A percentile compares a stretch with the other conserved stretches of the same genome.
These are phyloP conservation scores for Irpex rosettiformis DNA, from an alignment of 1,284 basidiomycete species.

Conservation along the genomic window DNA sequence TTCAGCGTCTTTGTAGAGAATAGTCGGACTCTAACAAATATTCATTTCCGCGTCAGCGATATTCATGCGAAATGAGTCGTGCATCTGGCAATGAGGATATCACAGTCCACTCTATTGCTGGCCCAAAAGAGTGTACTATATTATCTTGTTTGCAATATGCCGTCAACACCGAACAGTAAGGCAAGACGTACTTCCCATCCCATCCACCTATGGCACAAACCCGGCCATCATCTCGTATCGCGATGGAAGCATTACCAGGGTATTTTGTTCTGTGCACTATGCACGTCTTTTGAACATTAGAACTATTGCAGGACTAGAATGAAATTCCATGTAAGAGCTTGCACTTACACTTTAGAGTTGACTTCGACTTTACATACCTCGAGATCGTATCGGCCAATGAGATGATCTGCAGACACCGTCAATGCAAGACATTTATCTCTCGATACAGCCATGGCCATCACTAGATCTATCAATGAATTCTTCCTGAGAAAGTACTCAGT, in stretches of 20 bases:
- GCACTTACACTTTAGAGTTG: constrained; percentile 1
- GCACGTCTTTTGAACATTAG: constrained; percentile 19
- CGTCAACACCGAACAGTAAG: not conserved
- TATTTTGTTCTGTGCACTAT: constrained; percentile 62
- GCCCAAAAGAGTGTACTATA: not conserved
- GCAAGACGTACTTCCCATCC: constrained; percentile 73
- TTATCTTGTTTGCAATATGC: not conserved
- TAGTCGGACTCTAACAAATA: constrained; percentile 60
- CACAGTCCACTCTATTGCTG: not conserved
- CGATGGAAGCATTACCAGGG: constrained; percentile 71
- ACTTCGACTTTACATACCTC: constrained; percentile 33
- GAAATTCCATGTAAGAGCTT: not conserved
- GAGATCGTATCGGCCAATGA: constrained; percentile 68
- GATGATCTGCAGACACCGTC: constrained; percentile 82
- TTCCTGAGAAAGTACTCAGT: not conserved
- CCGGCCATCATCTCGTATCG: constrained; percentile 71
- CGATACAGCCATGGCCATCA: constrained; percentile 83
- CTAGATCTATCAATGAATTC: constrained; percentile 35
- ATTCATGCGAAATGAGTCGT: not conserved
- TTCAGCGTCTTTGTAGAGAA: constrained; percentile 77
- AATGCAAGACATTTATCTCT: constrained; percentile 58
- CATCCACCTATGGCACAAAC: constrained; percentile 85
- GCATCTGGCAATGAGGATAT: not conserved
- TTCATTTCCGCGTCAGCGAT: not conserved
- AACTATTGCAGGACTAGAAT: constrained; percentile 7